A percentile compares a stretch with the other conserved stretches of the same genome.
phyloP scores from a whole-genome alignment of 2,329 filamentous ascomycete species.

The Fulvia fulva region DNA sequence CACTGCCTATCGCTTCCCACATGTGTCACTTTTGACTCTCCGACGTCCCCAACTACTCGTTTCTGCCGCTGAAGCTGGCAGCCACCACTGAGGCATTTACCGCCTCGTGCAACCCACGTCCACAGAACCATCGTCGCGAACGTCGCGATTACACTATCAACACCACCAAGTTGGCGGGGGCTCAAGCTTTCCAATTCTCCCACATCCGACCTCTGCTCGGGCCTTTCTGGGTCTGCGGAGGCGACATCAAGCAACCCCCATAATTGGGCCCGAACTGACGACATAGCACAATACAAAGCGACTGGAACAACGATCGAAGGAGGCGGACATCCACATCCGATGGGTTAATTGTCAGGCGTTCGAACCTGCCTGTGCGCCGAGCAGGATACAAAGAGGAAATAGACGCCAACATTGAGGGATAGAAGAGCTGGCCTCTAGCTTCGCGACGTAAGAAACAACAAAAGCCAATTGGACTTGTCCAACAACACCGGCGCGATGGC shows the following conservation, averaged over 20 bases:
- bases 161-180: conserved; percentile 92
- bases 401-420: not conserved
- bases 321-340: conserved; percentile 17
- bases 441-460: not conserved
- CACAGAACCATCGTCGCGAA: conserved; percentile 19
- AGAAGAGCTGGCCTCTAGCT: not conserved
- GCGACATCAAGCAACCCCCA: conserved; percentile 87
- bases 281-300: conserved; percentile 8
- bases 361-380: conserved; percentile 14
- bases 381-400: conserved; percentile 11
- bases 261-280: conserved; percentile 61
- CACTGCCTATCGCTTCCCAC: not conserved
- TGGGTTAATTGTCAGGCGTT: conserved; percentile 29
- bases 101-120: conserved; percentile 6
- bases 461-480: not conserved
- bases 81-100: conserved; percentile 20
- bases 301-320: conserved; percentile 5
- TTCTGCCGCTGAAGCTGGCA: conserved; percentile 17
- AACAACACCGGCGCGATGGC: conserved; percentile 35
- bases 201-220: conserved; percentile 85
- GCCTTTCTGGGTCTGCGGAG: conserved; percentile 91
- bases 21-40: conserved; percentile 23
- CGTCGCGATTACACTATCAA: conserved; percentile 38
- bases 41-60: conserved; percentile 7
- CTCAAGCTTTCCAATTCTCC: conserved; percentile 66